These are phyloP conservation scores for Metarhizium album DNA, from an alignment of 2,329 filamentous ascomycete genomes.

Conservation along the genomic window DNA sequence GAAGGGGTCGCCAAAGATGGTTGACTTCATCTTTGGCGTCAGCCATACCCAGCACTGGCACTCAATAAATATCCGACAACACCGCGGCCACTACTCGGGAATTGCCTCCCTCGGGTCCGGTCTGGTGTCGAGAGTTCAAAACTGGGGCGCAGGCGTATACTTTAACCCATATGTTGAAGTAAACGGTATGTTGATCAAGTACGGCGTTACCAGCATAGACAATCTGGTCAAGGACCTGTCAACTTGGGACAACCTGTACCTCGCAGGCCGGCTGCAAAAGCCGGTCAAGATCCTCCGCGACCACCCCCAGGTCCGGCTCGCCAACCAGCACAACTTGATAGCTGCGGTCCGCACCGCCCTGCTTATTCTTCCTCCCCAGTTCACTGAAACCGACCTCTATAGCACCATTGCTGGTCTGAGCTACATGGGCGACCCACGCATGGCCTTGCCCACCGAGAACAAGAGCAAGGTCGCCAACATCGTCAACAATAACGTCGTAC, in stretches of 20 bases:
- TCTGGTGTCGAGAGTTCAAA: slow-evolving; percentile 74
- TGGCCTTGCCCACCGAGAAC: slow-evolving; percentile 83
- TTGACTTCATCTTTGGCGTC: slow-evolving; percentile 96
- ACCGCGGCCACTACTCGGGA: slow-evolving; percentile 85
- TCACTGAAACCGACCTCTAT: slow-evolving; percentile 82
- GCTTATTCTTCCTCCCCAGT: slow-evolving; percentile 70
- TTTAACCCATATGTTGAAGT: slow-evolving; percentile 94
- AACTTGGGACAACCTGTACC: slow-evolving; percentile 88
- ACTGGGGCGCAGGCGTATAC: slow-evolving; percentile 91
- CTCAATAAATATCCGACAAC: slow-evolving; percentile 77
- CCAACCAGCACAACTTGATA: slow-evolving; percentile 91
- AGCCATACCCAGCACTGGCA: slow-evolving; percentile 96
- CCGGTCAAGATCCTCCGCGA: slow-evolving; percentile 96
- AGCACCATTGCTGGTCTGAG: slow-evolving; percentile 84
- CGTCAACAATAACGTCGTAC: slow-evolving; percentile 78
- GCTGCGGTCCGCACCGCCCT: slow-evolving; percentile 85
- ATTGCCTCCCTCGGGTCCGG: slow-evolving; percentile 76
- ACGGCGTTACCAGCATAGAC: slow-evolving; percentile 89
- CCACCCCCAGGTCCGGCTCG: slow-evolving; percentile 80
- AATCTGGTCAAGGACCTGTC: slow-evolving; percentile 79
- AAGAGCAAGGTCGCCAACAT: slow-evolving; percentile 91
- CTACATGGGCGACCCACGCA: slow-evolving; percentile 93
- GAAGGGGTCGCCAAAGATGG: slow-evolving; percentile 85
- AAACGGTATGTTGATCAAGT: slow-evolving; percentile 94
- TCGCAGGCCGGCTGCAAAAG: slow-evolving; percentile 94